Evolutionary conservation across 331 rosid genomes (phyloP), one percentile per base, ranked within the genome.

Genomic region (Dryas integrifolia): DNA sequence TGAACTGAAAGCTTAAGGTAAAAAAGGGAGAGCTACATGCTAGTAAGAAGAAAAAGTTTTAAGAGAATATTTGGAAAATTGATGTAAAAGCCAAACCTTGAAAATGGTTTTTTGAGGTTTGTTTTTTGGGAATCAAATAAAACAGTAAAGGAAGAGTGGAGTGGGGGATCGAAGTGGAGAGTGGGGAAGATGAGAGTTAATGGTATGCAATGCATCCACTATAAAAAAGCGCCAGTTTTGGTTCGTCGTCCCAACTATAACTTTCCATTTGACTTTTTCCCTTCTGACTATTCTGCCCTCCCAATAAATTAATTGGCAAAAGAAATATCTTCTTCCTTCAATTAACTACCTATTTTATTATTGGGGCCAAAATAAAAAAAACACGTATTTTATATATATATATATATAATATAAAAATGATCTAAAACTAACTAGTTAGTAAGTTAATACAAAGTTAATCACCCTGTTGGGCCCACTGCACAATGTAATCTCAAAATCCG

Each of bases 201-300:
- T 53, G 30, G 9, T 18, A 6, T 2, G 11, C 59, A 53, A 6
- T 7, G 11, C 59, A 53, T 21, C 75, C 76, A 82, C 79, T 44
- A 78, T 9, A 39, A 78, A 75, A 75, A 74, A 70, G 86, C 80
- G 78, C 78, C 75, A 78, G 64, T 64, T 74, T 65, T 35, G 67
- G 71, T 73, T 82, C 70, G 70, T 73, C 76, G 12, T 58, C 69
- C 51, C 39, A 51, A 50, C 70, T 30, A 64, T 52, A 18, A 65
- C 82, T 78, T 50, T 74, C 26, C 30, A 71, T 82, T 78, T 65
- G 77, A 70, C 74, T 52, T 65, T 72, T 77, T 9, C 0, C 1
- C 15, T 14, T 2, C 57, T 45, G 64, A 67, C 72, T 5, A 44
- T 21, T 76, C 51, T 72, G 21, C 72, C 76, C 61, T 58, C 16